Percentiles rank a stretch among this genome's conserved stretches.
Conservation (phyloP, 1,139 yeast genomes). For the Candida sanyaensis region DNA sequence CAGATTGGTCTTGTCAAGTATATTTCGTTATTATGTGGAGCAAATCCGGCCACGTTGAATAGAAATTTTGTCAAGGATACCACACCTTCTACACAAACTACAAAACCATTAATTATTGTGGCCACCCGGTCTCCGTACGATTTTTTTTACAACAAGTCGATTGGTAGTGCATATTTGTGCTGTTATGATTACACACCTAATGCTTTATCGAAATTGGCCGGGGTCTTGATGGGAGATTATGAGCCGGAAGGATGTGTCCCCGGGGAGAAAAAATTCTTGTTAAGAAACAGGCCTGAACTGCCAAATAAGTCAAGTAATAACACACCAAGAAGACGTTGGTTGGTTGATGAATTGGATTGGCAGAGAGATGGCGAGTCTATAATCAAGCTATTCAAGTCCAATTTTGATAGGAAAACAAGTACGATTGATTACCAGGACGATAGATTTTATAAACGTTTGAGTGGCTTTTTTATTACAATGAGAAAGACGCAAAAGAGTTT, state of each 20-base stretch:
- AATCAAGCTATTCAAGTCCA: conserved; percentile 41
- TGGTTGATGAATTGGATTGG: conserved; percentile 59
- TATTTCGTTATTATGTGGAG: conserved; percentile 56
- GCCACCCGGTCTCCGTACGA: conserved; percentile 70
- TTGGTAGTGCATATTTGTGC: conserved; percentile 62
- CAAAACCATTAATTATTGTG: conserved; percentile 58
- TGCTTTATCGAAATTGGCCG: conserved; percentile 51
- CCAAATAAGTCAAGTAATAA: conserved; percentile 14
- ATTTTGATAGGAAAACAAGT: conserved; percentile 17
- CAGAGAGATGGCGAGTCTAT: conserved; percentile 55
- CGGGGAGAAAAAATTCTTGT: conserved; percentile 45
- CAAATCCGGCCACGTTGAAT: conserved; percentile 39
- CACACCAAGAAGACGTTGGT: conserved; percentile 51
- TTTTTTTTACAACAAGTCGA: conserved; percentile 54
- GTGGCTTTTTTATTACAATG: conserved; percentile 31
- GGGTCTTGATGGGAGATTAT: conserved; percentile 56
- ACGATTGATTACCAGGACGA: conserved; percentile 28
- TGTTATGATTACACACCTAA: conserved; percentile 61
- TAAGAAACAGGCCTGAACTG: conserved; percentile 25
- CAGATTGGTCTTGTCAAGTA: conserved; percentile 67
- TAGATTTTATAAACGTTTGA: conserved; percentile 32
- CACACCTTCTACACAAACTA: conserved; percentile 23
- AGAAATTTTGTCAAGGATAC: conserved; percentile 12
- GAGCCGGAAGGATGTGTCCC: conserved; percentile 60
- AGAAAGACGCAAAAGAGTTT: conserved; percentile 46